These are phyloP conservation scores for Rhizopogon rudus DNA, from an alignment of 768 basidiomycete species.

Conservation along the genomic window DNA sequence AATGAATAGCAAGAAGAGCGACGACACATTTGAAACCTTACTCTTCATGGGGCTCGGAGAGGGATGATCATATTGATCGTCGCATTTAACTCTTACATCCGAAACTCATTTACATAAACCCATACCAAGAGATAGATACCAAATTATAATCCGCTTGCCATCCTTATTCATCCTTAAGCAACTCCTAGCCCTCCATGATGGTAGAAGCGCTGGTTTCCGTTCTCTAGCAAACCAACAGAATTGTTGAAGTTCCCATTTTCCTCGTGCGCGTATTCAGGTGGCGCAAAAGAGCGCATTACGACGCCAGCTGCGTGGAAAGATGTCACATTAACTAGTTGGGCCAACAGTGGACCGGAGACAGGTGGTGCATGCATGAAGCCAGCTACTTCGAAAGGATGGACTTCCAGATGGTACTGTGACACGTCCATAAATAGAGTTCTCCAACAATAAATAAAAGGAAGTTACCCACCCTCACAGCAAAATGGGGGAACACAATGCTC, in stretches of 20 bases:
- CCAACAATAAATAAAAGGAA: neutral
- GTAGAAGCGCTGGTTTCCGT: slow-evolving; percentile 50
- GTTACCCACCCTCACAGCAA: slow-evolving; percentile 41
- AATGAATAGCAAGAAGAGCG: slow-evolving; percentile 40
- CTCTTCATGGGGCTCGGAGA: slow-evolving; percentile 36
- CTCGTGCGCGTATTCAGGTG: slow-evolving; percentile 45
- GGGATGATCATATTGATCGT: neutral
- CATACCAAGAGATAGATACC: neutral
- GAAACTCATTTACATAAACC: neutral
- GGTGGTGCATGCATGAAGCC: slow-evolving; percentile 32
- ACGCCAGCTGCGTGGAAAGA: slow-evolving; percentile 36
- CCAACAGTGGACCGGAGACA: slow-evolving; percentile 28
- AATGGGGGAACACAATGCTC: slow-evolving; percentile 38
- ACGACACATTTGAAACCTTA: slow-evolving; percentile 71
- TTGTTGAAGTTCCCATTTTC: slow-evolving; percentile 45
- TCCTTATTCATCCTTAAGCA: neutral
- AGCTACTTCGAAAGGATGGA: slow-evolving; percentile 37
- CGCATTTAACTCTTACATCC: neutral
- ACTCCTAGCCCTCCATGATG: slow-evolving; percentile 9
- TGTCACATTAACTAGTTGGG: slow-evolving; percentile 35
- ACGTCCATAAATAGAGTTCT: neutral
- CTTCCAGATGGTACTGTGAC: slow-evolving; percentile 39
- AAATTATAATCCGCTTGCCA: neutral
- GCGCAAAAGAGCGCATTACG: slow-evolving; percentile 40
- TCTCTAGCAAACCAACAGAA: slow-evolving; percentile 47